These are phyloP conservation scores for Aureobasidium uvarum DNA, from an alignment of 2,329 filamentous ascomycete genomes.

Conservation along the genomic window DNA sequence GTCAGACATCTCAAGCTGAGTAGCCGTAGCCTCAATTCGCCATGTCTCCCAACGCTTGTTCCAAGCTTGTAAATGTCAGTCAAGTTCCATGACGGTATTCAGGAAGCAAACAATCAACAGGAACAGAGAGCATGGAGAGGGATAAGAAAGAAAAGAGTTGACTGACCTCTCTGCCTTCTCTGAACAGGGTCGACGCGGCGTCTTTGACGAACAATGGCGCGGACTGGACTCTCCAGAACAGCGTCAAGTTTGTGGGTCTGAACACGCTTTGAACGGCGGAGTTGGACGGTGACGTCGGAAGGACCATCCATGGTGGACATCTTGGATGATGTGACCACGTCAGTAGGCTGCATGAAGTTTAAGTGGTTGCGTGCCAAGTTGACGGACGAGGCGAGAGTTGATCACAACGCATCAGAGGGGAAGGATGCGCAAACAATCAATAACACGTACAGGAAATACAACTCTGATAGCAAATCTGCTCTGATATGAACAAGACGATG, in stretches of 20 bases:
- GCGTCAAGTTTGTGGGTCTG: not conserved
- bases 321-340: not conserved
- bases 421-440: not conserved
- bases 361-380: not conserved
- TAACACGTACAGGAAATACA: not conserved
- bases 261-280: not conserved
- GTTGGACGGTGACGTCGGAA: not conserved
- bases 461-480: not conserved
- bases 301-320: not conserved
- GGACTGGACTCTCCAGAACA: not conserved
- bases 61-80: not conserved
- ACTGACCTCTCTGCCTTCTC: not conserved
- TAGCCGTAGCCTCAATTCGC: not conserved
- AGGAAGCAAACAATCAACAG: not conserved
- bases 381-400: not conserved
- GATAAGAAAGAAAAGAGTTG: not conserved
- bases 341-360: not conserved
- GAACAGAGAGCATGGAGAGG: not conserved
- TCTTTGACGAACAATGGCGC: too few species aligned
- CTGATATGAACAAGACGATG: not conserved
- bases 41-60: not conserved
- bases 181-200: not conserved
- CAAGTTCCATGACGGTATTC: not conserved
- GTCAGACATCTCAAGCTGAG: not conserved
- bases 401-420: not conserved